A percentile compares a stretch with the other conserved stretches of the same genome.
Conservation (phyloP, 2,329 filamentous ascomycete genomes). For the Grosmannia penicillata region DNA sequence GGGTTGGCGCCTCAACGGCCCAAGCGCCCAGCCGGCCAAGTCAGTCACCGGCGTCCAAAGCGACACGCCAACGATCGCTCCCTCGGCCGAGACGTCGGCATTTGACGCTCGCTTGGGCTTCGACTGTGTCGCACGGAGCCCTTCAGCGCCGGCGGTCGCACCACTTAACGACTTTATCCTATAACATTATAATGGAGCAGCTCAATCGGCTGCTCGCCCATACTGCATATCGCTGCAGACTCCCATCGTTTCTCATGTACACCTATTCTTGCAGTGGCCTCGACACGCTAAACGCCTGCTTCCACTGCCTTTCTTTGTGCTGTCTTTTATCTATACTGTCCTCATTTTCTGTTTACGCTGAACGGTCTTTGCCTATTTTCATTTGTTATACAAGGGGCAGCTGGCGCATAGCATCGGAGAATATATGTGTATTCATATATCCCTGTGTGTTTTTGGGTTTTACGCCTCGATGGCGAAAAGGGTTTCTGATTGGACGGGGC, state of each 20-base stretch:
- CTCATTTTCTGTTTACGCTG: neutral
- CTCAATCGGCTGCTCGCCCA: too few relatives aligned
- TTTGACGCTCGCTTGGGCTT: too few relatives aligned
- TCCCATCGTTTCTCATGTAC: neutral
- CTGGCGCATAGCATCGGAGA: constrained; percentile 10
- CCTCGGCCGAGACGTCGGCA: too few relatives aligned
- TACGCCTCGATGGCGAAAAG: neutral
- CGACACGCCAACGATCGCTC: too few relatives aligned
- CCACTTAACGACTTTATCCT: too few relatives aligned
- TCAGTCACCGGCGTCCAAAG: too few relatives aligned
- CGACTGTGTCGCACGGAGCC: too few relatives aligned
- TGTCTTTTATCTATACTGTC: neutral
- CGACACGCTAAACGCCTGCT: neutral
- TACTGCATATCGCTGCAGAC: too few relatives aligned
- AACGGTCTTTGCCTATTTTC: constrained; percentile 2
- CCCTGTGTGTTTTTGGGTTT: neutral
- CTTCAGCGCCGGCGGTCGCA: too few relatives aligned
- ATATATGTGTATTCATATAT: constrained; percentile 7
- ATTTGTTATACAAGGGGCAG: constrained; percentile 1
- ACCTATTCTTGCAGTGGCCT: too few relatives aligned
- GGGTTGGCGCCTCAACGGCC: too few relatives aligned
- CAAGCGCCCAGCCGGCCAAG: neutral
- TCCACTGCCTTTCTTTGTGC: neutral
- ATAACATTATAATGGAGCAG: too few relatives aligned
- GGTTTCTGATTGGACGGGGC: neutral